These are phyloP conservation scores for Camellia lanceoleosa DNA, from an alignment of 148 eudicot species.

Conservation along the genomic window DNA sequence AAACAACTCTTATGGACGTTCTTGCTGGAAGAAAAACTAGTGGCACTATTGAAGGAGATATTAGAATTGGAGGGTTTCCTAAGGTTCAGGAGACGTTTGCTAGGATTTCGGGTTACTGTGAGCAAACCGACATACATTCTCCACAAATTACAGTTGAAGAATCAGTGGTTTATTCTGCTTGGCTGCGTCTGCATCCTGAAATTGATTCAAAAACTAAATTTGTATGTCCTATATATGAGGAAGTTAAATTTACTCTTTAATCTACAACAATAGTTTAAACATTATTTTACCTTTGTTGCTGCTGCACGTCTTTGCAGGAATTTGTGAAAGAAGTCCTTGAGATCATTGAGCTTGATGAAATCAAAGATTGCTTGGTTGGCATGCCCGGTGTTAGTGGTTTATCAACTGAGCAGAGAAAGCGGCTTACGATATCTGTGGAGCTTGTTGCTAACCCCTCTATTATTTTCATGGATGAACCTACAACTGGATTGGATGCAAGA, in stretches of 20 bases:
- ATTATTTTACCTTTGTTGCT: background rate
- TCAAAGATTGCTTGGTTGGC: constrained; percentile 70
- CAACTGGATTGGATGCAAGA: constrained; percentile 85
- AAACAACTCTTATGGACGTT: constrained; percentile 92
- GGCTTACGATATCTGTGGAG: constrained; percentile 87
- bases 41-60: constrained; percentile 74
- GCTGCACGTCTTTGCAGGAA: constrained; percentile 31
- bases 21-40: constrained; percentile 83
- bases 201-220: constrained; percentile 60
- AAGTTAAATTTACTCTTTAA: background rate
- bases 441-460: constrained; percentile 90
- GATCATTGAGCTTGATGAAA: constrained; percentile 64
- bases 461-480: constrained; percentile 91
- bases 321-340: constrained; percentile 75
- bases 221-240: constrained; percentile 31
- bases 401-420: constrained; percentile 81
- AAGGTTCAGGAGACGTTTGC: constrained; percentile 82
- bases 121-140: constrained; percentile 88
- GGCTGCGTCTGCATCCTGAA: constrained; percentile 79
- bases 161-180: constrained; percentile 80
- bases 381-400: constrained; percentile 65
- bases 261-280: background rate
- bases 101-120: constrained; percentile 87
- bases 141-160: constrained; percentile 85
- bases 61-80: constrained; percentile 68